These are phyloP conservation scores for Elsinoe ampelina DNA, from an alignment of 2,329 filamentous ascomycete genomes.

Conservation along the genomic window DNA sequence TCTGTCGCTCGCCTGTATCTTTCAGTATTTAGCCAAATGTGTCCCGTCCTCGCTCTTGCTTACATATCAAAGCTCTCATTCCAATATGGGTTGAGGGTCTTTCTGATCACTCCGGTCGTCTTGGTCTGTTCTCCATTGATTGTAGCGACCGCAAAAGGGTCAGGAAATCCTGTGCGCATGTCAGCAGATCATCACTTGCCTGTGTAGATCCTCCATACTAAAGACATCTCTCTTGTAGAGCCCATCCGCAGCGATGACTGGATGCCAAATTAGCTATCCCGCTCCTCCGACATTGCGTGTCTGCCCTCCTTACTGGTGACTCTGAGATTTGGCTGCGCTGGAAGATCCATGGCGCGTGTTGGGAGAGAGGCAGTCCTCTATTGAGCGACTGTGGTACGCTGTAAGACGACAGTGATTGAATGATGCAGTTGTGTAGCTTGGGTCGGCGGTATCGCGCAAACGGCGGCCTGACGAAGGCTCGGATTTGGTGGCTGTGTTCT, in stretches of 20 bases:
- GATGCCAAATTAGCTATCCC: conserved; percentile 15
- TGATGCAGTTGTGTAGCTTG: neutral
- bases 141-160: conserved; percentile 95
- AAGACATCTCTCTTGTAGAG: conserved; percentile 99
- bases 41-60: conserved; percentile 25
- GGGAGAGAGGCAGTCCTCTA: neutral
- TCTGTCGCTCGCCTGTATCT: conserved; percentile 72
- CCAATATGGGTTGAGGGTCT: conserved; percentile 99
- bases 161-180: conserved; percentile 67
- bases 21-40: conserved; percentile 6
- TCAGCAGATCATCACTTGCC: conserved; percentile 22
- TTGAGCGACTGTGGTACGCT: conserved; percentile 9
- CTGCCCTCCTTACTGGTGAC: conserved; percentile 65
- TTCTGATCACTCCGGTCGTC: conserved; percentile 94
- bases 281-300: neutral
- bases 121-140: conserved; percentile 96
- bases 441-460: conserved; percentile 12
- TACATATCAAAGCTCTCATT: conserved; percentile 99
- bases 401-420: neutral
- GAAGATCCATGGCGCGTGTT: conserved; percentile 33
- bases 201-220: conserved; percentile 51
- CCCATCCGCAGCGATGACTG: conserved; percentile 97
- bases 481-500: conserved; percentile 13
- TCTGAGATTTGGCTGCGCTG: conserved; percentile 67
- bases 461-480: conserved; percentile 11